Evolutionary conservation across 768 basidiomycete species (phyloP).

Genomic region (Phylloporus arenicola): DNA sequence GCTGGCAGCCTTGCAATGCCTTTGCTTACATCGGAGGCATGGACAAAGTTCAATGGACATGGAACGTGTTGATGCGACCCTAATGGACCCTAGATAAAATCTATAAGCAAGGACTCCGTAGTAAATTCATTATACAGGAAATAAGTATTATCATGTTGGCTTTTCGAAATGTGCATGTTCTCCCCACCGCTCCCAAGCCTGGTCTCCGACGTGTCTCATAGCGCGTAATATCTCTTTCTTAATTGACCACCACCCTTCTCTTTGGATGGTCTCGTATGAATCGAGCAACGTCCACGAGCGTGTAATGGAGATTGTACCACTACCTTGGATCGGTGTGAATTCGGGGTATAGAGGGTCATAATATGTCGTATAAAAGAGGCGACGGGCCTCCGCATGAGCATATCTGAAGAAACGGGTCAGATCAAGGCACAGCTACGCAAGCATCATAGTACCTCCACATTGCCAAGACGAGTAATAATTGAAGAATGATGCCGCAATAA

Average conservation of each 20-base stretch:
- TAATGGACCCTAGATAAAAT: conserved; percentile 5
- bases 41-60: conserved; percentile 2
- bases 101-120: conserved; percentile 16
- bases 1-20: not conserved
- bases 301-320: conserved; percentile 33
- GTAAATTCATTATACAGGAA: conserved; percentile 11
- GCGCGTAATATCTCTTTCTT: conserved; percentile 35
- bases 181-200: conserved; percentile 43
- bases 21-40: conserved; percentile 30
- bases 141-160: conserved; percentile 23
- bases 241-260: conserved; percentile 39
- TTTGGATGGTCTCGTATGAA: conserved; percentile 34
- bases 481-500: conserved; percentile 37
- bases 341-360: conserved; percentile 77
- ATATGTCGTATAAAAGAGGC: conserved; percentile 66
- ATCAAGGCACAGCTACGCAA: conserved; percentile 1
- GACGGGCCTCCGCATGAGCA: conserved; percentile 45
- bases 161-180: conserved; percentile 25
- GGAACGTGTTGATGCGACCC: not conserved
- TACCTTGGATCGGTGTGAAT: conserved; percentile 46
- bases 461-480: conserved; percentile 41
- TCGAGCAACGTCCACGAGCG: conserved; percentile 35
- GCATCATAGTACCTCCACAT: conserved; percentile 54
- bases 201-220: conserved; percentile 34
- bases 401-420: conserved; percentile 27